Percentiles rank a stretch among this genome's conserved stretches.
These are phyloP conservation scores for Penicillium sp. DNA, from an alignment of 2,329 filamentous ascomycete species.

Conservation along the genomic window DNA sequence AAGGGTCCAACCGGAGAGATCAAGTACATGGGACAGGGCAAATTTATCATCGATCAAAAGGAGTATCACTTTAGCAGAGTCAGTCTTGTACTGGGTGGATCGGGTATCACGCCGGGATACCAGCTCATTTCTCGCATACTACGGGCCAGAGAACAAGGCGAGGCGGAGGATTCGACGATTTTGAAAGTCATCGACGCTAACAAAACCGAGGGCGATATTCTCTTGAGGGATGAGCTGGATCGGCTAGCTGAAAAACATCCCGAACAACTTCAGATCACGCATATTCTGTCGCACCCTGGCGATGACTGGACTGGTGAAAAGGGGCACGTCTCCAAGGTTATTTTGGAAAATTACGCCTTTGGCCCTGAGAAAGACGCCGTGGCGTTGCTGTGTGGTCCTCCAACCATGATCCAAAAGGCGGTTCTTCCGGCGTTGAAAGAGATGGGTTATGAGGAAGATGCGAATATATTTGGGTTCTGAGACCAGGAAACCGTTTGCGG, in stretches of 20 bases:
- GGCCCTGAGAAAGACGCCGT: slow-evolving; percentile 37
- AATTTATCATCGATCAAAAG: slow-evolving; percentile 43
- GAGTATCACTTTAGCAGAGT: slow-evolving; percentile 41
- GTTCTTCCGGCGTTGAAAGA: slow-evolving; percentile 44
- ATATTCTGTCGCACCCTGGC: background rate
- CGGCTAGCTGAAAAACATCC: background rate
- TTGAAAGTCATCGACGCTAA: slow-evolving; percentile 14
- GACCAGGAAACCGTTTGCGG: too few relatives aligned
- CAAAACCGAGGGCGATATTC: background rate
- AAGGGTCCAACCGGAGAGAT: slow-evolving; percentile 50
- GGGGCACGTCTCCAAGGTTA: background rate
- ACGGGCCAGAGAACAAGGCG: slow-evolving; percentile 29
- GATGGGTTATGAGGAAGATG: slow-evolving; percentile 43
- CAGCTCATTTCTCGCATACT: slow-evolving; percentile 44
- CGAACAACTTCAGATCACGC: background rate
- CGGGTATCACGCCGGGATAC: slow-evolving; percentile 49
- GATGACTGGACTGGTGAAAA: background rate
- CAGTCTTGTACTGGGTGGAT: slow-evolving; percentile 47
- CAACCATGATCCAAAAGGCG: slow-evolving; percentile 48
- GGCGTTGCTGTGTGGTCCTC: slow-evolving; percentile 47
- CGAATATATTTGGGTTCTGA: slow-evolving; percentile 38
- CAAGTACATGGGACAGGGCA: slow-evolving; percentile 43
- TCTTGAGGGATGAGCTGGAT: background rate
- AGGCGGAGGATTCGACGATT: slow-evolving; percentile 38
- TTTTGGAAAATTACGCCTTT: background rate